Evolutionary conservation across 495 filamentous ascomycete genomes (phyloP), one percentile per base, ranked within the genome.

Genomic region (Xylaria bambusicola): DNA sequence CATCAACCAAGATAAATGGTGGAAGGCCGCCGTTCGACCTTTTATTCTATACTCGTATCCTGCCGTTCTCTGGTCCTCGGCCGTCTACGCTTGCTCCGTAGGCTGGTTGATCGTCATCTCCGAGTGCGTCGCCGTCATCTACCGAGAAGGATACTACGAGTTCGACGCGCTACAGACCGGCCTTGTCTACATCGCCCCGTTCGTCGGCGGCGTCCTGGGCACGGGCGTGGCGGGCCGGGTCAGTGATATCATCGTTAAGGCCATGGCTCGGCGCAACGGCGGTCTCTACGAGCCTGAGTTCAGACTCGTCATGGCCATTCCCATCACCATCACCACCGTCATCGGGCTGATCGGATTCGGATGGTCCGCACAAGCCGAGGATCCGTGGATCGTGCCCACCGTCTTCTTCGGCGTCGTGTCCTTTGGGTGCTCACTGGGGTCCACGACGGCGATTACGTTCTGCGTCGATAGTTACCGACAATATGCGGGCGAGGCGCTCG

Each of bases 261-360:
- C 71, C 15, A 90, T 98, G 86, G 84, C 88, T 6, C 80, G 84
- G 15, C 82, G 86, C n/a, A 98, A 98, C 63, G 90, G 87, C 15
- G 94, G 94, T 7, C 78, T 98, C 13, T 98, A 97, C 73, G 94
- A 97, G 73, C 93, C 93, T 2, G 93, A 98, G 74, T 97, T 97
- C 73, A 81, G 93, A 21, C 83, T 98, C 12, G 85, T 97, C 52
- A 97, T 98, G 93, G 91, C 86, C 2, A 75, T 88, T 26, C 93
- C 93, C 2, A 84, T 97, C 17, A 82, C 87, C 0, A 60, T 97
- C 46, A 82, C 86, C 13, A 97, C 93, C 0, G 84, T 86, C 6
- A 86, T 93, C 29, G 94, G 93, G 2, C 79, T 97, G 38, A 94
- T 97, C 83, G 93, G 91, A 9, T 97, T 93, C 67, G 93, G 93